These are phyloP conservation scores for Avena eriantha DNA, from an alignment of 176 grass and related monocot species.

Conservation along the genomic window DNA sequence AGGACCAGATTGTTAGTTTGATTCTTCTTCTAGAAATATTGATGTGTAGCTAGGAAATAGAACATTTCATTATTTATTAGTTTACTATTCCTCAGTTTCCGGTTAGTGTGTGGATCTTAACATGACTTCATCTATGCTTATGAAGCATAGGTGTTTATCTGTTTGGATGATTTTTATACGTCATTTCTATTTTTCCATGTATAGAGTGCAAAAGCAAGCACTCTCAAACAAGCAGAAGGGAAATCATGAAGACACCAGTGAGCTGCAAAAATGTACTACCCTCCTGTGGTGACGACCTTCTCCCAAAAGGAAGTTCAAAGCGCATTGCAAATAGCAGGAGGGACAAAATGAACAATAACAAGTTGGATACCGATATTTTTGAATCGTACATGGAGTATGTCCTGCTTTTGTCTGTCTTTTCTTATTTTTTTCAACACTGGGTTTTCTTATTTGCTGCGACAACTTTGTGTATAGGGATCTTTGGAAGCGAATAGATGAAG, in stretches of 20 bases:
- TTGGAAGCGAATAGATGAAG: slow-evolving; percentile 73
- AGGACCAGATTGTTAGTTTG: not conserved
- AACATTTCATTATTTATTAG: not conserved
- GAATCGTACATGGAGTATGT: slow-evolving; percentile 86
- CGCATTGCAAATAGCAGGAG: slow-evolving; percentile 40
- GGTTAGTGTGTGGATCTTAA: not conserved
- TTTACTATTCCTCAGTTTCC: not conserved
- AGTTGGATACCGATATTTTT: slow-evolving; percentile 72
- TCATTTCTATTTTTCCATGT: slow-evolving; percentile 13
- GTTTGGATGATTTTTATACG: not conserved
- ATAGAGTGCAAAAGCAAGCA: slow-evolving; percentile 52
- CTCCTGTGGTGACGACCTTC: slow-evolving; percentile 48
- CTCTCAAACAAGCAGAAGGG: slow-evolving; percentile 41
- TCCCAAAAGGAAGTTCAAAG: slow-evolving; percentile 32
- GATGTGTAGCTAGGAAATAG: not conserved
- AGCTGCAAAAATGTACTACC: slow-evolving; percentile 34
- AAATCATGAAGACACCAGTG: slow-evolving; percentile 28
- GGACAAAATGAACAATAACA: slow-evolving; percentile 47
- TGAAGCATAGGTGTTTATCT: not conserved
- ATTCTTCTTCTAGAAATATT: not conserved
- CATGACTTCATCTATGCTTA: not conserved
- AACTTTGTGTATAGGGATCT: slow-evolving; percentile 59
- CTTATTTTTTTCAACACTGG: not conserved
- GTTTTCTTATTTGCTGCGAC: slow-evolving; percentile 37
- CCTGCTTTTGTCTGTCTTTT: not conserved